phyloP scores from a whole-genome alignment of 179 eudicot species.

The Silene coronaria region DNA sequence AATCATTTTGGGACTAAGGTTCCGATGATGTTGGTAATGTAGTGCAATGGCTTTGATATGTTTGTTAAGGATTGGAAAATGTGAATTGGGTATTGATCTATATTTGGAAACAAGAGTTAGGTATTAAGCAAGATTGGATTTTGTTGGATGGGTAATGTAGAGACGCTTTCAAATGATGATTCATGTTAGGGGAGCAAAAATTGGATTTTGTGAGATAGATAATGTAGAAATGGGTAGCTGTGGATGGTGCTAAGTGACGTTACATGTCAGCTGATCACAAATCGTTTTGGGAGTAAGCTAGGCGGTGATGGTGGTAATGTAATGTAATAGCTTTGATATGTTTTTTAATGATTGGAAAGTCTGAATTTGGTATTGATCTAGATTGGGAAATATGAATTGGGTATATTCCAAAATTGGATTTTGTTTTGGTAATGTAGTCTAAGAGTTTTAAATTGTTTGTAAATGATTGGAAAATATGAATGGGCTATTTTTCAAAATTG shows the following conservation, averaged over 20 bases:
- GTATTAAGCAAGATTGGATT: not conserved
- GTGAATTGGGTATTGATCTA: not conserved
- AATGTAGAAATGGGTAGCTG: too few species aligned
- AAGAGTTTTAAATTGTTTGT: not conserved
- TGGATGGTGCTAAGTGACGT: too few species aligned
- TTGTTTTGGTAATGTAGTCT: not conserved
- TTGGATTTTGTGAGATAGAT: too few species aligned
- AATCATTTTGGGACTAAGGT: too few species aligned
- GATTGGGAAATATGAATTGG: not conserved
- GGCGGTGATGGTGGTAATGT: not conserved
- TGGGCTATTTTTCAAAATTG: not conserved
- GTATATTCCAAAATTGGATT: conserved; percentile 6
- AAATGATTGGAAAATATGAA: not conserved
- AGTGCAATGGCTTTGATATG: too few species aligned
- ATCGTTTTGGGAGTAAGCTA: too few species aligned
- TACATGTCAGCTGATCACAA: too few species aligned
- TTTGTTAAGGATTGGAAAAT: too few species aligned
- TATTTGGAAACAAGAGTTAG: too few species aligned
- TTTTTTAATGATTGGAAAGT: not conserved
- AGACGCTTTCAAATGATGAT: too few species aligned
- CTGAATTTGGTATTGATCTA: not conserved
- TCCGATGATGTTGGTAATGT: too few species aligned
- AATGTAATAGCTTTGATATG: not conserved
- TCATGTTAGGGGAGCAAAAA: too few species aligned
- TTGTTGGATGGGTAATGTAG: not conserved